Evolutionary conservation across 768 basidiomycete genomes (phyloP), one percentile per base, ranked within the genome.

Genomic region (Cyclocybe cylindracea): DNA sequence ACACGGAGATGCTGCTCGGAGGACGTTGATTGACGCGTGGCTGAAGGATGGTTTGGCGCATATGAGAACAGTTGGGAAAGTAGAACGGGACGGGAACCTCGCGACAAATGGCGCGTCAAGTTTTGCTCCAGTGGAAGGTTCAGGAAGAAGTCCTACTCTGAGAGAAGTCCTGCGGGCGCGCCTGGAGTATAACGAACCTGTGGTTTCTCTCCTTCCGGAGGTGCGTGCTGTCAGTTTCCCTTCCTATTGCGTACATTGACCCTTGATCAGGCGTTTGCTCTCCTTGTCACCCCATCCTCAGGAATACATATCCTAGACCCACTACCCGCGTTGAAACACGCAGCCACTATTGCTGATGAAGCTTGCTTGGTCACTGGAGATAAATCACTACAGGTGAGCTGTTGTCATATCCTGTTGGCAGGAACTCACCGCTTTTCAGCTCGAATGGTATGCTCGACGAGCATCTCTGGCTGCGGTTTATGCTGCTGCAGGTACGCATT

Each of bases 381-480:
- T 49, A 48, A 70, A 3, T 78, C 79, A 1, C 64, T 81, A 31
- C 85, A 85, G 59, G 90, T 90, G 62, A 40, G 78, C 68, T 7
- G 7, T 11, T 14, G 7, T 10, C 36, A 6, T 32, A 9, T 39
- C 16, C 52, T 47, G 39, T 38, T 36, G 13, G 32, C 29, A n/a
- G 37, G 53, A 2, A 54, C 45, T 43, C 35, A 41, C 34, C 19
- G 36, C 44, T 51, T 10, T 54, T 34, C 48, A 91, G 90, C 69
- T 83, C 46, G 73, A 79, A 7, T 93, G 91, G 91, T 91, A 91
- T 65, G 70, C 84, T 5, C 79, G 75, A 34, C 76, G 91, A 33
- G 82, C 79, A 0, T 79, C 87, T 1, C 61, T 92, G 31, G 83
- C 87, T 6, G 76, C 79, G 1, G 70, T 89, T 10, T 94, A 93